phyloP scores from a whole-genome alignment of 495 filamentous ascomycete genomes.

The Aspergillus incahuasiensis region DNA sequence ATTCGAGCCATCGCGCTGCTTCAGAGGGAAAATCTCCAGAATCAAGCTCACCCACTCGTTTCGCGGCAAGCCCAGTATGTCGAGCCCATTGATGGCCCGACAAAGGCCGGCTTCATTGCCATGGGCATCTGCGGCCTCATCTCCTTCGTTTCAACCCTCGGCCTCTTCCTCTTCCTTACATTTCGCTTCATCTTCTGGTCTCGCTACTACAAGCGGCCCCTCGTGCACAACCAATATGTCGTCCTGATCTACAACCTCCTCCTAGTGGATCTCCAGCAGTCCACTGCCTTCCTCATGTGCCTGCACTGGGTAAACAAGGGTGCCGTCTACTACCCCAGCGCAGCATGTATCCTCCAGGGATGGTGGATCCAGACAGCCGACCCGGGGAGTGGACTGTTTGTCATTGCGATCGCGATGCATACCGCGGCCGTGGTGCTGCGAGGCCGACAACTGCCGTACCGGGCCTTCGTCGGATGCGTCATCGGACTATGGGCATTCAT shows the following conservation, averaged over 20 bases:
- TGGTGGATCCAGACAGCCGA: constrained; percentile 69
- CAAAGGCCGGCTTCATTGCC: constrained; percentile 45
- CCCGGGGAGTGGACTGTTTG: constrained; percentile 63
- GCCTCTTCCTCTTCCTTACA: constrained; percentile 50
- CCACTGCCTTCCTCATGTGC: constrained; percentile 62
- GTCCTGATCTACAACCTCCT: constrained; percentile 70
- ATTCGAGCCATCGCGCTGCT: background rate
- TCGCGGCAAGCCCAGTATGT: background rate
- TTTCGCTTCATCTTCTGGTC: constrained; percentile 55
- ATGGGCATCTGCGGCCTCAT: constrained; percentile 53
- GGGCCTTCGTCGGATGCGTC: constrained; percentile 45
- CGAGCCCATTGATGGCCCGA: constrained; percentile 14
- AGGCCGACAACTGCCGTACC: constrained; percentile 51
- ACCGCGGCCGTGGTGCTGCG: constrained; percentile 58
- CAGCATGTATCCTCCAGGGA: constrained; percentile 63
- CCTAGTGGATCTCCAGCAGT: constrained; percentile 67
- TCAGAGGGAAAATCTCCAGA: background rate
- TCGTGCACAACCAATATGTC: constrained; percentile 61
- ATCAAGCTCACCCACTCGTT: background rate
- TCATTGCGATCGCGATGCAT: constrained; percentile 62
- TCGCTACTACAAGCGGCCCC: constrained; percentile 38
- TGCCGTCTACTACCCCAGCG: constrained; percentile 49
- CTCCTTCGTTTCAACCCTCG: constrained; percentile 51
- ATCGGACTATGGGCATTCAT: constrained; percentile 54
- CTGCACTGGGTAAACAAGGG: constrained; percentile 52